Conservation (phyloP, 2,329 filamentous ascomycete species). For the Atkinsonella texensis region DNA sequence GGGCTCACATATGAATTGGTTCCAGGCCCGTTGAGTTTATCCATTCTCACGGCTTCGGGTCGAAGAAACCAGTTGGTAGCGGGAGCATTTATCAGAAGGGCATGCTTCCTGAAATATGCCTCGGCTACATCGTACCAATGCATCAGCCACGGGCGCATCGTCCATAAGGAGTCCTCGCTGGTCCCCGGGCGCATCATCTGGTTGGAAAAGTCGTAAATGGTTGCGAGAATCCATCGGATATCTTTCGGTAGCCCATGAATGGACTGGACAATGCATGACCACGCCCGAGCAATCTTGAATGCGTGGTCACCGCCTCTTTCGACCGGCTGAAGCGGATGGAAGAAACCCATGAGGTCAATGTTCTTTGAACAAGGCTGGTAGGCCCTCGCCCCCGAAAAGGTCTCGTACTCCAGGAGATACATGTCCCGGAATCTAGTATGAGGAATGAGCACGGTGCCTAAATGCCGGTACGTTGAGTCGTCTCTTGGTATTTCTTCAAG, state of each 20-base stretch:
- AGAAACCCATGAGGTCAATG: conserved; percentile 11
- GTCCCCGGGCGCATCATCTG: conserved; percentile 13
- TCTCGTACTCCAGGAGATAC: conserved; percentile 16
- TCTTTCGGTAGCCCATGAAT: conserved; percentile 13
- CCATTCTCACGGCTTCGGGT: conserved; percentile 6
- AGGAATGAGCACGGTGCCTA: conserved; percentile 12
- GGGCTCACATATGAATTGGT: not conserved
- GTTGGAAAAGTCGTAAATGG: conserved; percentile 19
- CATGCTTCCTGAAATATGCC: conserved; percentile 11
- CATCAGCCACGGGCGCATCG: conserved; percentile 18
- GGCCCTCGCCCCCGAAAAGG: conserved; percentile 14
- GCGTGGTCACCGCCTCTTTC: conserved; percentile 13
- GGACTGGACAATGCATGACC: conserved; percentile 20
- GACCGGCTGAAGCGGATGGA: conserved; percentile 11
- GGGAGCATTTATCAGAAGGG: conserved; percentile 10
- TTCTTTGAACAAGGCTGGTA: conserved; percentile 19
- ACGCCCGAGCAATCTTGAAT: conserved; percentile 18
- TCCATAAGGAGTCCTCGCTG: conserved; percentile 11
- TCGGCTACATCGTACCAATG: conserved; percentile 17
- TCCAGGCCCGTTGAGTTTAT: not conserved
- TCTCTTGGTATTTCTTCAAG: conserved; percentile 11
- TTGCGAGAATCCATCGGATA: conserved; percentile 20
- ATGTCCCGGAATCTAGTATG: conserved; percentile 12
- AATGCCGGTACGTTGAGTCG: conserved; percentile 13
- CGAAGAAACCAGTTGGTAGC: conserved; percentile 15